Evolutionary conservation across 2,329 filamentous ascomycete genomes (phyloP).

Genomic region (Ramularia endophylla): DNA sequence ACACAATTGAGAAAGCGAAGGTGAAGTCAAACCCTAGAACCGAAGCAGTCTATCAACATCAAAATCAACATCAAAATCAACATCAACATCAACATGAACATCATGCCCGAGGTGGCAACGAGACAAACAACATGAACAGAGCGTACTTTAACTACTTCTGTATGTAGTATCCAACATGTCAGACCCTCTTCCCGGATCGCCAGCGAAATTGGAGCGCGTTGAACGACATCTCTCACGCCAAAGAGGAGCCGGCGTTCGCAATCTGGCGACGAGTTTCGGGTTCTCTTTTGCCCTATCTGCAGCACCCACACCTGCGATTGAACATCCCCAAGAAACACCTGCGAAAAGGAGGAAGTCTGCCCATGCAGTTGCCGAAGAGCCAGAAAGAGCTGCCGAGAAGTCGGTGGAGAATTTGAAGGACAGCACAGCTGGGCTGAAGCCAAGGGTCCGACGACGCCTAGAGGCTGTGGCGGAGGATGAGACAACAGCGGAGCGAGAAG

Average conservation of each 20-base stretch:
- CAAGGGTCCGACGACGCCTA: background rate
- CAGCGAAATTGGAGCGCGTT: slow-evolving; percentile 25
- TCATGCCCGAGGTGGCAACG: too few species aligned
- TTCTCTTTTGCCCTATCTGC: slow-evolving; percentile 22
- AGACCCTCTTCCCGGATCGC: slow-evolving; percentile 12
- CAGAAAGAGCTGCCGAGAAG: background rate
- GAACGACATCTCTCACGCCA: slow-evolving; percentile 30
- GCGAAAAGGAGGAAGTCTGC: slow-evolving; percentile 19
- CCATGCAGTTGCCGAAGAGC: background rate
- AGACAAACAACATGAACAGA: too few species aligned
- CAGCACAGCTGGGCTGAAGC: slow-evolving; percentile 1
- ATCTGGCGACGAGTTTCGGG: slow-evolving; percentile 25
- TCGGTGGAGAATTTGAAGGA: background rate
- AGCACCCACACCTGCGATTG: background rate
- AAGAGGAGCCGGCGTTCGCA: slow-evolving; percentile 27
- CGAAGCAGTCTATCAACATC: too few species aligned
- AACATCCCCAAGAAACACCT: slow-evolving; percentile 13
- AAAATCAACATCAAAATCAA: slow-evolving; percentile 1
- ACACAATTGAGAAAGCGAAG: too few species aligned
- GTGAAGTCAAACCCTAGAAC: too few species aligned
- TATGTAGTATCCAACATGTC: slow-evolving; percentile 21
- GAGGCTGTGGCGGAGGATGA: slow-evolving; percentile 4
- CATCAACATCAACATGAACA: too few species aligned
- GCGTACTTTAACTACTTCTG: slow-evolving; percentile 2
- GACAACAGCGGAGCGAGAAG: slow-evolving; percentile 1